Conservation (phyloP, 257 asterid genomes). For the Nyctanthes arbortristis region DNA sequence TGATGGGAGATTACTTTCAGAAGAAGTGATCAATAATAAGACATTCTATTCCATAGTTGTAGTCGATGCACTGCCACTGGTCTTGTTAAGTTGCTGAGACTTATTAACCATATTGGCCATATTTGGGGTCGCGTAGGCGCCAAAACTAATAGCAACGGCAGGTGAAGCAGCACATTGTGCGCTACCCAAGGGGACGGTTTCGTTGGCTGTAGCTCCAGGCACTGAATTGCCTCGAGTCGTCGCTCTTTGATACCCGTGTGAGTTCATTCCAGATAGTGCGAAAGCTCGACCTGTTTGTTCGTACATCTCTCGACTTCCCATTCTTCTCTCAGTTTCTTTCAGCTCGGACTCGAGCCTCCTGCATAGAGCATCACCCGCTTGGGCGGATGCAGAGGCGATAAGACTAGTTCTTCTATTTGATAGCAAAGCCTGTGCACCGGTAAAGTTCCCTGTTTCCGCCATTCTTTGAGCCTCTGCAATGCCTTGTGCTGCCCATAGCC, state of each 20-base stretch:
- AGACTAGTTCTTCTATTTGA: background rate
- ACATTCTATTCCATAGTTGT: background rate
- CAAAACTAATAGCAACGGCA: background rate
- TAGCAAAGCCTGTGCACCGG: constrained; percentile 9
- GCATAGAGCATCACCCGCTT: constrained; percentile 12
- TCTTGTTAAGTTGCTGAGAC: constrained; percentile 23
- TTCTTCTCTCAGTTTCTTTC: constrained; percentile 18
- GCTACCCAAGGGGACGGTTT: background rate
- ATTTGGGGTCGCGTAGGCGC: constrained; percentile 19
- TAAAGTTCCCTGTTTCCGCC: constrained; percentile 19
- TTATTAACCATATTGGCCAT: constrained; percentile 27
- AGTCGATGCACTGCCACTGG: background rate
- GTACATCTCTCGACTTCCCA: constrained; percentile 19
- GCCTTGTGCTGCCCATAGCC: constrained; percentile 14
- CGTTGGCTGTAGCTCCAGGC: background rate
- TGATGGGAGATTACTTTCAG: no score
- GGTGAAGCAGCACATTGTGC: background rate
- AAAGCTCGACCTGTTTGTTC: constrained; percentile 22
- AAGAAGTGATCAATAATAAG: background rate
- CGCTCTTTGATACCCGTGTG: constrained; percentile 22
- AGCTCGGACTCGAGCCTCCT: constrained; percentile 21
- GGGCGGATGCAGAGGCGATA: constrained; percentile 12
- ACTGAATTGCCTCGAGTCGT: constrained; percentile 20
- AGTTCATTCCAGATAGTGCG: constrained; percentile 17
- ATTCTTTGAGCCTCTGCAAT: constrained; percentile 19